Percentiles rank a stretch among this genome's conserved stretches.
phyloP scores from a whole-genome alignment of 352 stramenopile species.

The Pythium inflatum region DNA sequence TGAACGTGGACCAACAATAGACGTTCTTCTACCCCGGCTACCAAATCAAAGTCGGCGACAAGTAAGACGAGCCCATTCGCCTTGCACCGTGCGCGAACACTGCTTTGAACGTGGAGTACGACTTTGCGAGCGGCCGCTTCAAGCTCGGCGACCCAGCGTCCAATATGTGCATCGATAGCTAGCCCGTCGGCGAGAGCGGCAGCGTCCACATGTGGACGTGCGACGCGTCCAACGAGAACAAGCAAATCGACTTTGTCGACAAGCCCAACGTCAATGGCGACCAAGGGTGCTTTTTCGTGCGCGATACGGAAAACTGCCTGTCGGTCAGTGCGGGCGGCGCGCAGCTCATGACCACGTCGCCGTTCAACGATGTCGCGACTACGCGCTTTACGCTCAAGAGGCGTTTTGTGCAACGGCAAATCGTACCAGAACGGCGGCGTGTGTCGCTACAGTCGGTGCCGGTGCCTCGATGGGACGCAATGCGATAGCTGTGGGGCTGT shows the following conservation, averaged over 20 bases:
- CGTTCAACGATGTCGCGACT: neutral
- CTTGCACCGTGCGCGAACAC: too few species aligned
- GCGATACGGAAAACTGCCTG: slow-evolving; percentile 17
- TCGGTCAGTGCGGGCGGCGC: slow-evolving; percentile 6
- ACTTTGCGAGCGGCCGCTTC: too few species aligned
- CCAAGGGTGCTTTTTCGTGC: neutral
- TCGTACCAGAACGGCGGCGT: slow-evolving; percentile 14
- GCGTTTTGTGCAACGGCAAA: slow-evolving; percentile 10
- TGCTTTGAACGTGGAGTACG: neutral
- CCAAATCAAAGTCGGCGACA: too few species aligned
- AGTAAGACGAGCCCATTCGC: too few species aligned
- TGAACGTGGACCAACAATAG: too few species aligned
- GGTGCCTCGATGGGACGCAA: neutral
- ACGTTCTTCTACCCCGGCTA: too few species aligned
- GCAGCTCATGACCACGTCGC: neutral
- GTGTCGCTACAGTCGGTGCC: slow-evolving; percentile 8
- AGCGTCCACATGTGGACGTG: slow-evolving; percentile 7
- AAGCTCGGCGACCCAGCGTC: too few species aligned
- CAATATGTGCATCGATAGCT: slow-evolving; percentile 7
- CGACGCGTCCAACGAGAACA: neutral
- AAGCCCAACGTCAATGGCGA: neutral
- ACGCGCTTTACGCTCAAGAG: slow-evolving; percentile 1
- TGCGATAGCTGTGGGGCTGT: neutral
- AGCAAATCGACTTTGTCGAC: slow-evolving; percentile 11
- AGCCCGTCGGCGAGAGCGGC: slow-evolving; percentile 6